Evolutionary conservation across 768 basidiomycete species (phyloP), one percentile per base, ranked within the genome.

Genomic region (Austroboletus eburneus): DNA sequence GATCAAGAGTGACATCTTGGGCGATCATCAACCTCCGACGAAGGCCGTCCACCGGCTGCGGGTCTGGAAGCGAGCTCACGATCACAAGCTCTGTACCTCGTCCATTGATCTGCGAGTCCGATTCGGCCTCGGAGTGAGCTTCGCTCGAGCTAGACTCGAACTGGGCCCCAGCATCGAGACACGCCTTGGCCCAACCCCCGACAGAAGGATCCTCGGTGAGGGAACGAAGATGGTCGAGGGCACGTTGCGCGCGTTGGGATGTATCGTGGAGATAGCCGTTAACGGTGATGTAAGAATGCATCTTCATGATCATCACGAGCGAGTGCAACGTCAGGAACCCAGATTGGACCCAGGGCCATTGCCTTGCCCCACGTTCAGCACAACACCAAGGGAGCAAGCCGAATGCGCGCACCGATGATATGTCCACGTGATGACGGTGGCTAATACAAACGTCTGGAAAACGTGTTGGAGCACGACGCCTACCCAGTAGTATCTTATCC

Each of bases 311-410:
- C 83, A 93, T 84, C 49, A 85, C 89, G 18, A 98, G 72, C 9
- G 87, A 82, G 62, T 97, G 94, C 40, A 92, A 66, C 1, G 87
- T 94, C 40, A 93, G 70, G 65, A 87, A 94, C 6, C 91, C 92
- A 5, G 87, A 89, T 62, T 97, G 94, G 5, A 97, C 94, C 94
- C 94, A 97, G 29, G 91, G 92, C 94, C 94, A 97, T 57, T 92
- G 78, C 42, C 92, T 88, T 32, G 49, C n/a, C 35, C 8, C 17
- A n/a, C 35, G 35, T 30, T 40, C 17, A 34, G 27, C n/a, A 18
- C 10, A 17, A 29, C 32, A 39, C 24, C 14, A 17, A 17, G 14
- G 5, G 18, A 32, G 33, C 29, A 3, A 38, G 27, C 23, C 16
- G 35, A 25, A 41, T 36, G 37, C 39, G 54, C 73, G 46, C 50